Conservation (phyloP, 306 rosid species). For the Chamaecrista fasciculata region DNA sequence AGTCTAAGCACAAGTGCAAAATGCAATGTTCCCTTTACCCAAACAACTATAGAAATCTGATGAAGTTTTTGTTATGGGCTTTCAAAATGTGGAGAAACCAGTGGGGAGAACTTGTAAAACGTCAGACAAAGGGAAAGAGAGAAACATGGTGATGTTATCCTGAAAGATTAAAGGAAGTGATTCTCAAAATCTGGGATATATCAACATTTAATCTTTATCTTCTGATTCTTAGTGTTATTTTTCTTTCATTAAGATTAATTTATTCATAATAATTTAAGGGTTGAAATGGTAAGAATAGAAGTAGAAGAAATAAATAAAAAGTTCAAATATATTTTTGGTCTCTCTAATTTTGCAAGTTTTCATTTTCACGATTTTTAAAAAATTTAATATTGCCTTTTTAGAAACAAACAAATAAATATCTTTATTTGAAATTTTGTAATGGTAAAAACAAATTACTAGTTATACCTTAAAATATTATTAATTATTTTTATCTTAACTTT, state of each 20-base stretch:
- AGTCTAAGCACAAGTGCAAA: background rate
- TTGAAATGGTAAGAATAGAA: background rate
- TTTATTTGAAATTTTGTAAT: no score
- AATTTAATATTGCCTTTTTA: no score
- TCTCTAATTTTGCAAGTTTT: no score
- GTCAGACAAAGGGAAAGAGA: background rate
- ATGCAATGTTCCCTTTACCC: background rate
- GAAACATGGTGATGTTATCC: background rate
- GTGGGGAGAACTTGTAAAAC: background rate
- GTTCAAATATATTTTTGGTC: no score
- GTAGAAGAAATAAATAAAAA: background rate
- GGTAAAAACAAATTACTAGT: no score
- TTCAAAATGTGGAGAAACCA: background rate
- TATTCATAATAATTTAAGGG: background rate
- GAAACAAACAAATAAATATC: no score
- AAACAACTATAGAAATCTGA: background rate
- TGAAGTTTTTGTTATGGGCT: background rate
- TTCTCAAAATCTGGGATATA: background rate
- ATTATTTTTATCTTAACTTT: no score
- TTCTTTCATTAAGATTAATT: background rate
- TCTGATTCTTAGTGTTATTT: background rate
- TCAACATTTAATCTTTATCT: conserved; percentile 10
- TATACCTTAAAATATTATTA: no score
- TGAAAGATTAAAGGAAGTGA: conserved; percentile 8
- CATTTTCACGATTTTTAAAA: no score